Evolutionary conservation across 2,329 filamentous ascomycete genomes (phyloP).

Genomic region (Penicillium palitans): DNA sequence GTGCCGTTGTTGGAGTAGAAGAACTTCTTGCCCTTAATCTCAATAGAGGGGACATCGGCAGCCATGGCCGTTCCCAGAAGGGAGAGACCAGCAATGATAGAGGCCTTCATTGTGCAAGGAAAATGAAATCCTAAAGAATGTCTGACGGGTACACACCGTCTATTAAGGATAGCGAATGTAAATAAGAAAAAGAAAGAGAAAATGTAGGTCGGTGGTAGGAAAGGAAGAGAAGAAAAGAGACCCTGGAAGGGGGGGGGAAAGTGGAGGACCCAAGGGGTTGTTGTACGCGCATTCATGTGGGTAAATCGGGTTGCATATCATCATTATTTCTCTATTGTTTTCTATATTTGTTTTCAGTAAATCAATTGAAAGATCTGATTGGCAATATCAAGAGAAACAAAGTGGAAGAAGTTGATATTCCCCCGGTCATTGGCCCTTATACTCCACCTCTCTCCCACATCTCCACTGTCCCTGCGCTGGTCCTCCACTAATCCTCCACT

Average conservation of each 20-base stretch:
- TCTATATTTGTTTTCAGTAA: slow-evolving; percentile 1
- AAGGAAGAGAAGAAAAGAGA: slow-evolving; percentile 6
- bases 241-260: slow-evolving; percentile 9
- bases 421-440: slow-evolving; percentile 2
- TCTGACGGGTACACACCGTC: slow-evolving; percentile 9
- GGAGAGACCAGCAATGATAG: slow-evolving; percentile 53
- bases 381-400: not conserved
- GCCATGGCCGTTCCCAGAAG: slow-evolving; percentile 54
- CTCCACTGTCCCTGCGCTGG: not conserved
- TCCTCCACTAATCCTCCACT: not conserved
- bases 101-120: slow-evolving; percentile 55
- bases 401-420: not conserved
- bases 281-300: slow-evolving; percentile 9
- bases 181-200: slow-evolving; percentile 14
- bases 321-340: not conserved
- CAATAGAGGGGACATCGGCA: slow-evolving; percentile 55
- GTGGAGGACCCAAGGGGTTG: slow-evolving; percentile 2
- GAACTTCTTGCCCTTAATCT: slow-evolving; percentile 79
- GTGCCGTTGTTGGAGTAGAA: slow-evolving; percentile 82
- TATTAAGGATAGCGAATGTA: not conserved
- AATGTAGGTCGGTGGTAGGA: not conserved
- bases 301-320: not conserved
- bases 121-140: slow-evolving; percentile 14
- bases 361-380: not conserved
- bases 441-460: not conserved